Evolutionary conservation across 2,329 filamentous ascomycete species (phyloP).

Genomic region (Fusarium sterilihyphosum): DNA sequence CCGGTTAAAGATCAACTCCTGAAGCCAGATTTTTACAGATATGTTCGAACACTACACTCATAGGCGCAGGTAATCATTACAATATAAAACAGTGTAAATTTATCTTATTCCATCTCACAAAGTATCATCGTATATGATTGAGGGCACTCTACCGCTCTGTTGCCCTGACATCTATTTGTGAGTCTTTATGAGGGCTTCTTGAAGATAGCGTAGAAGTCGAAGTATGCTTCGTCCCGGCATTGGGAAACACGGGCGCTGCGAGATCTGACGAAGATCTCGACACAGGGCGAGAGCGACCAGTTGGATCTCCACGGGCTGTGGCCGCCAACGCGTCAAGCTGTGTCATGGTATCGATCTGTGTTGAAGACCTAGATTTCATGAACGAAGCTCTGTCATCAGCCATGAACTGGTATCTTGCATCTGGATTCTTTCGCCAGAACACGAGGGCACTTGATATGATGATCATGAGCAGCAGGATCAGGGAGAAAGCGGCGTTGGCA

Average conservation of each 20-base stretch:
- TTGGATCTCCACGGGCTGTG: slow-evolving; percentile 82
- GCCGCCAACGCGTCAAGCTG: slow-evolving; percentile 90
- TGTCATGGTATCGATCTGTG: slow-evolving; percentile 77
- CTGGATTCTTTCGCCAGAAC: slow-evolving; percentile 92
- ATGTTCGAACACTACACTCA: neutral
- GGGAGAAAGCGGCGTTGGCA: slow-evolving; percentile 83
- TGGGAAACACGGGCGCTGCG: neutral
- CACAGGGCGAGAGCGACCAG: slow-evolving; percentile 2
- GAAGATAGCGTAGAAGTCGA: slow-evolving; percentile 10
- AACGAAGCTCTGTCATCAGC: slow-evolving; percentile 94
- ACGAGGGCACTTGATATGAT: slow-evolving; percentile 68
- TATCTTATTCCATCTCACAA: neutral
- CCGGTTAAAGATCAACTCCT: neutral
- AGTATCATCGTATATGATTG: too few relatives aligned
- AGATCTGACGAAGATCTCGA: slow-evolving; percentile 19
- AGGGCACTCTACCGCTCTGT: neutral
- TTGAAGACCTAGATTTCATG: slow-evolving; percentile 84
- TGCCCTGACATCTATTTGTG: slow-evolving; percentile 8
- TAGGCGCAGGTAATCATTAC: neutral
- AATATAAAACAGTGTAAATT: neutral
- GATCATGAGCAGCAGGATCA: slow-evolving; percentile 85
- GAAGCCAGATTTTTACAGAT: neutral
- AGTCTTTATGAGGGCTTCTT: slow-evolving; percentile 9
- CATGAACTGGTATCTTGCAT: slow-evolving; percentile 95
- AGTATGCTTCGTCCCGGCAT: neutral